A percentile compares a stretch with the other conserved stretches of the same genome.
phyloP scores from a whole-genome alignment of 495 filamentous ascomycete species.

The Xeromyces bisporus region DNA sequence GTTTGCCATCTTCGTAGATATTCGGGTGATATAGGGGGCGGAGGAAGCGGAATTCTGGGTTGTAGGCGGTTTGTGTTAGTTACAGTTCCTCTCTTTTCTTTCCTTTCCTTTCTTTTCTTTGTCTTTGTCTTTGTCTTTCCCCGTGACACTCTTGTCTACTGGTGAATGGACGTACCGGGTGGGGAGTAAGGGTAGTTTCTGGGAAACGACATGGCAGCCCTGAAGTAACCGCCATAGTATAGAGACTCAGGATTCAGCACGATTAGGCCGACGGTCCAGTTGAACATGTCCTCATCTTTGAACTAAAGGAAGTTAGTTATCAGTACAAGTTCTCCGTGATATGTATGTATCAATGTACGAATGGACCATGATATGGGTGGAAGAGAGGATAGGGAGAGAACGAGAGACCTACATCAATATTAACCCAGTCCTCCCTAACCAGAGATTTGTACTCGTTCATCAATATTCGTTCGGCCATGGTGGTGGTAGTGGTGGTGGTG shows the following conservation, averaged over 20 bases:
- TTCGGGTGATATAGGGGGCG: conserved; percentile 82
- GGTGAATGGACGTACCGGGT: conserved; percentile 32
- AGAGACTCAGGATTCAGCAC: conserved; percentile 80
- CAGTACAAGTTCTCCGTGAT: no score
- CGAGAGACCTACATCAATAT: conserved; percentile 50
- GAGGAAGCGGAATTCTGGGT: conserved; percentile 60
- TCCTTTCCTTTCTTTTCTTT: no score
- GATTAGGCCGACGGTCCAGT: conserved; percentile 77
- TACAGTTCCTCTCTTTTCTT: no score
- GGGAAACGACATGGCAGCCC: conserved; percentile 73
- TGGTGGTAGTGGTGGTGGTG: no score
- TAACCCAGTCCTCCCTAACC: conserved; percentile 78
- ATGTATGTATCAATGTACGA: no score
- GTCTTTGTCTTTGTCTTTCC: no score
- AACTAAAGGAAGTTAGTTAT: no score
- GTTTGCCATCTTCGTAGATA: conserved; percentile 72
- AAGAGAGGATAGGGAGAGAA: no score
- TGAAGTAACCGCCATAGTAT: conserved; percentile 89
- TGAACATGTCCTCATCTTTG: conserved; percentile 58
- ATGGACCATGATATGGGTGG: no score
- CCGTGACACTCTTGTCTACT: neutral
- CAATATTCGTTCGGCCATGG: conserved; percentile 61
- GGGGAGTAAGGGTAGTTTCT: conserved; percentile 80
- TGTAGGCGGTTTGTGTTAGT: neutral
- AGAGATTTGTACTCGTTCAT: conserved; percentile 80